These are phyloP conservation scores for Cytospora mali DNA, from an alignment of 2,329 filamentous ascomycete species.

Conservation along the genomic window DNA sequence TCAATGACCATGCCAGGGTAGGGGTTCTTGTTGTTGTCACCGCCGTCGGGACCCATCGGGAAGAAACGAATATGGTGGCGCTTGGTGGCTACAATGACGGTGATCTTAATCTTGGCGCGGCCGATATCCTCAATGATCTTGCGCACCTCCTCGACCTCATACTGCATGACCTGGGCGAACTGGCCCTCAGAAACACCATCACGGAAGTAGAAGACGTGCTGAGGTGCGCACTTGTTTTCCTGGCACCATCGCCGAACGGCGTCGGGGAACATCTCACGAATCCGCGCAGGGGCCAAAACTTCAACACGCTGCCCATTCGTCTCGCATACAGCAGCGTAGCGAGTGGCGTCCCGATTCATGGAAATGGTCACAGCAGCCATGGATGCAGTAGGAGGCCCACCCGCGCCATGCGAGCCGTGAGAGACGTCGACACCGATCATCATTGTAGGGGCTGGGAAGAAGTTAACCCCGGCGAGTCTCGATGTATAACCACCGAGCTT, in stretches of 20 bases:
- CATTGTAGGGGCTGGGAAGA: conserved; percentile 65
- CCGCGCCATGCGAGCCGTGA: conserved; percentile 71
- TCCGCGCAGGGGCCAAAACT: conserved; percentile 70
- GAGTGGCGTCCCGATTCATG: conserved; percentile 68
- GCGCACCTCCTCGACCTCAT: conserved; percentile 77
- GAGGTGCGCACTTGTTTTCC: conserved; percentile 59
- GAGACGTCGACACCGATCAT: conserved; percentile 92
- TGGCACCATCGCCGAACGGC: conserved; percentile 67
- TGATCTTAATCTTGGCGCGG: conserved; percentile 63
- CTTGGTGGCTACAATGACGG: conserved; percentile 88
- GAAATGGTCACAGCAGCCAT: conserved; percentile 88
- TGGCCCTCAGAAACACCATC: conserved; percentile 91
- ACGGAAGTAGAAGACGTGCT: conserved; percentile 87
- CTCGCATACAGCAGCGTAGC: conserved; percentile 78
- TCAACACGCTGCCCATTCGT: conserved; percentile 84
- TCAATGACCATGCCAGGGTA: conserved; percentile 88
- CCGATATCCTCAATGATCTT: conserved; percentile 50
- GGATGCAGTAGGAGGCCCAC: conserved; percentile 53
- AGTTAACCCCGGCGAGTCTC: conserved; percentile 43
- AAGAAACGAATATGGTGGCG: conserved; percentile 95
- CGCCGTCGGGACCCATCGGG: conserved; percentile 59
- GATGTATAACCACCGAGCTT: conserved; percentile 87
- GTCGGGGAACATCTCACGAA: conserved; percentile 65
- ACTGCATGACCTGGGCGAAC: conserved; percentile 75
- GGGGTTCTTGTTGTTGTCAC: conserved; percentile 78